Base-by-base conservation (phyloP, 352 stramenopile species). In the Aphanomyces astaci region DNA sequence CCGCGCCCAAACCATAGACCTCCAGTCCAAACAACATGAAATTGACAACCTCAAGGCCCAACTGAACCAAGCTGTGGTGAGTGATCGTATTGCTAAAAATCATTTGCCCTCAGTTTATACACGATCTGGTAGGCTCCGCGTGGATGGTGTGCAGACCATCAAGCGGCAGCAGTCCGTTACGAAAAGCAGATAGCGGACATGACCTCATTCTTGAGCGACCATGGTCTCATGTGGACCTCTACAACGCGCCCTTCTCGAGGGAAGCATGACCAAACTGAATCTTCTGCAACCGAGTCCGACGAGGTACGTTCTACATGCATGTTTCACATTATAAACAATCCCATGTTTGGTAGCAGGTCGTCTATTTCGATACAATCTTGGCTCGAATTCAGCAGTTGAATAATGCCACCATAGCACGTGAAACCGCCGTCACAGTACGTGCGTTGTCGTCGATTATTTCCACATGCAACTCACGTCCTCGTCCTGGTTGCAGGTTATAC, bases 211-310 rank as follows among this genome's bases (percentile, higher is more conserved):
- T 51, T 82, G 1, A 24, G 4, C 22, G 76, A 82, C 64, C 82
- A 82, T 69, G 76, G 76, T 13, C 64, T 82, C 19, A 65, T 73
- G 0, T 82, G 75, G 75, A 75, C n/a, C n/a, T n/a, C n/a, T n/a
- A n/a, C n/a, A n/a, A n/a, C n/a, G n/a, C n/a, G n/a, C n/a, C n/a
- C n/a, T n/a, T n/a, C n/a, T n/a, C n/a, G n/a, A n/a, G n/a, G n/a
- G n/a, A n/a, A n/a, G n/a, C n/a, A n/a, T n/a, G n/a, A n/a, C n/a
- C n/a, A n/a, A n/a, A n/a, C n/a, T n/a, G n/a, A n/a, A n/a, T n/a
- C n/a, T n/a, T n/a, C n/a, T n/a, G n/a, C n/a, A n/a, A 75, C 39
- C 9, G 17, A 9, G 9, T 17, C 39, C 39, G 39, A 17, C 39
- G 17, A 46, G 9, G 39, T 46, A 46, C 39, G 39, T 17, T 46